Evolutionary conservation across 768 basidiomycete genomes (phyloP).

Genomic region (Macrolepiota fuliginosa): DNA sequence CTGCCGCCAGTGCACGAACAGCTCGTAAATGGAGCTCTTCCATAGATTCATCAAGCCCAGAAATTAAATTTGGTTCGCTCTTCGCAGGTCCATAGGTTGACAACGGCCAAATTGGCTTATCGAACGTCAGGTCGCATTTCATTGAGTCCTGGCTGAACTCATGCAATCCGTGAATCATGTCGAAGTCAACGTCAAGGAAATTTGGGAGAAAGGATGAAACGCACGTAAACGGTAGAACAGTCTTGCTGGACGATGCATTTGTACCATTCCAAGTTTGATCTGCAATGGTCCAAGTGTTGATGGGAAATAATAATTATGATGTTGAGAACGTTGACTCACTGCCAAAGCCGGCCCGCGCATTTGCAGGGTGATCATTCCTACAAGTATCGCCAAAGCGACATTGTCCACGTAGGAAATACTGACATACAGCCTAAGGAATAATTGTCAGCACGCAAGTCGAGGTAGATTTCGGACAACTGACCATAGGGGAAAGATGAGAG

Average conservation of each 20-base stretch:
- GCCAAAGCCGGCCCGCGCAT: conserved; percentile 40
- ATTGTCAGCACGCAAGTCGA: neutral
- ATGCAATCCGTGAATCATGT: neutral
- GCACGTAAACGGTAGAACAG: conserved; percentile 37
- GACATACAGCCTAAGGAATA: conserved; percentile 48
- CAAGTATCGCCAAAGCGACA: conserved; percentile 69
- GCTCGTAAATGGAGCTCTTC: conserved; percentile 80
- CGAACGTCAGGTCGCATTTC: conserved; percentile 60
- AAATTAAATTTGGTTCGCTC: conserved; percentile 62
- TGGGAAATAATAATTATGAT: neutral
- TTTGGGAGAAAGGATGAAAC: conserved; percentile 14
- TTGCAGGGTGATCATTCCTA: conserved; percentile 60
- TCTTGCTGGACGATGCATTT: conserved; percentile 19
- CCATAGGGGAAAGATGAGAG: conserved; percentile 1
- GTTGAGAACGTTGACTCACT: conserved; percentile 36
- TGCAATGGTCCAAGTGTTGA: conserved; percentile 14
- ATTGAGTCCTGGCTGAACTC: conserved; percentile 57
- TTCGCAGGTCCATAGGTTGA: conserved; percentile 80
- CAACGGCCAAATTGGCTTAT: conserved; percentile 78
- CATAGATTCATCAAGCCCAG: conserved; percentile 66
- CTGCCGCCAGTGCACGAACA: conserved; percentile 48
- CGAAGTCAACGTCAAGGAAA: neutral
- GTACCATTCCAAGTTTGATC: conserved; percentile 40
- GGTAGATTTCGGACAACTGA: neutral
- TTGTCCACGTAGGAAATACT: conserved; percentile 57